Evolutionary conservation across 345 rosid genomes (phyloP).

Genomic region (Dipteronia dyeriana): DNA sequence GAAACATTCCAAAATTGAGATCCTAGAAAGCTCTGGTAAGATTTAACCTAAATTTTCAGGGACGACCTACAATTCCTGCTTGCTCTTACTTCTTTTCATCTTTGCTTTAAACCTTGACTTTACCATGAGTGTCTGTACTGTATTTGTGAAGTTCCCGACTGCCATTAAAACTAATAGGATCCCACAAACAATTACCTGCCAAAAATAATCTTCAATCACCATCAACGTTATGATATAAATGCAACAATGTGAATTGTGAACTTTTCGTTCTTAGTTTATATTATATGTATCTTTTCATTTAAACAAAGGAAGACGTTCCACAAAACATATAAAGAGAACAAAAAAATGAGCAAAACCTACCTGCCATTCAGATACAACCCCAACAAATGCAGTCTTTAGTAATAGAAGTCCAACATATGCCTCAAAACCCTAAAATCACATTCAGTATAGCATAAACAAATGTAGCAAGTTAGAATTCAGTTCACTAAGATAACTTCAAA

Average conservation of each 20-base stretch:
- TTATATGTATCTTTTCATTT: background rate
- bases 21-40: conserved; percentile 24
- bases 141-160: conserved; percentile 82
- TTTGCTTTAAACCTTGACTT: conserved; percentile 96
- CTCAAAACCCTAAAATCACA: conserved; percentile 73
- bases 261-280: background rate
- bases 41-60: conserved; percentile 12
- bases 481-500: background rate
- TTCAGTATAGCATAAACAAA: conserved; percentile 15
- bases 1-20: conserved; percentile 27
- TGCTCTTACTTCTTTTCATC: conserved; percentile 92
- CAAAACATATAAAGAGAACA: background rate
- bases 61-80: conserved; percentile 57
- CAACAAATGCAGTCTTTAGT: conserved; percentile 73
- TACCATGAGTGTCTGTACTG: conserved; percentile 72
- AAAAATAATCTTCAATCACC: conserved; percentile 17
- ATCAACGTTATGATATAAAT: background rate
- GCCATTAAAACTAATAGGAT: conserved; percentile 89
- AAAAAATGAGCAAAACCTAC: conserved; percentile 29
- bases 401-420: conserved; percentile 86
- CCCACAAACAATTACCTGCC: conserved; percentile 86
- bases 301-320: background rate
- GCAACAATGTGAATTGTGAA: background rate
- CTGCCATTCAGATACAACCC: conserved; percentile 94
- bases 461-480: background rate